Evolutionary conservation across 2,329 filamentous ascomycete species (phyloP).

Genomic region (Alternaria burnsii): DNA sequence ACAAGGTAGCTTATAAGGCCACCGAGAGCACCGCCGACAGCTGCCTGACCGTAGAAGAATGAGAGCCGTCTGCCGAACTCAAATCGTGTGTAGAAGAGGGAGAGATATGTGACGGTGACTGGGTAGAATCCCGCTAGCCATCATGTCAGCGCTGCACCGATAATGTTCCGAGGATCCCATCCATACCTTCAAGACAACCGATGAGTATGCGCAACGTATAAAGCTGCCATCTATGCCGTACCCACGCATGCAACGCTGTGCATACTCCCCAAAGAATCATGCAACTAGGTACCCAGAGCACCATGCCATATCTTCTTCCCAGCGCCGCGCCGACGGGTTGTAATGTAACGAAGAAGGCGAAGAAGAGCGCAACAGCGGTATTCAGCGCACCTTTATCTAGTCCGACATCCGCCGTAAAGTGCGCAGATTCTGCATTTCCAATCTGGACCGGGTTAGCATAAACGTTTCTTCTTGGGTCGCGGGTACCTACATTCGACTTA

Average conservation of each 20-base stretch:
- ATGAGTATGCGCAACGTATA: conserved; percentile 57
- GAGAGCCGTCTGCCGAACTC: conserved; percentile 64
- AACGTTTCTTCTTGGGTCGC: not conserved
- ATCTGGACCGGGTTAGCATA: conserved; percentile 42
- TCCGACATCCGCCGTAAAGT: conserved; percentile 66
- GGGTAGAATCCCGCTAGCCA: conserved; percentile 66
- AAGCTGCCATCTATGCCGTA: conserved; percentile 58
- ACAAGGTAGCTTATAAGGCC: conserved; percentile 62
- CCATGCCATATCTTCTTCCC: conserved; percentile 64
- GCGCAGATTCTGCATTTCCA: conserved; percentile 65
- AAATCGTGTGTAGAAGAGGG: conserved; percentile 66
- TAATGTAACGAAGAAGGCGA: conserved; percentile 65
- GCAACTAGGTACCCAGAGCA: conserved; percentile 64
- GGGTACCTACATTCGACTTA: conserved; percentile 55
- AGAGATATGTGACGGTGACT: conserved; percentile 66
- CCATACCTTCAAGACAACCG: conserved; percentile 56
- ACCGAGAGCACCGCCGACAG: conserved; percentile 65
- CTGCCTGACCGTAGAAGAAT: conserved; percentile 66
- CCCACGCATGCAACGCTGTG: conserved; percentile 59
- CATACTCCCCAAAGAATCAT: conserved; percentile 64
- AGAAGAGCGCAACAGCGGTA: conserved; percentile 65
- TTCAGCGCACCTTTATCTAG: conserved; percentile 63
- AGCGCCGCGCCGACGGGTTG: conserved; percentile 67
- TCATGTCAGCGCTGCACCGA: conserved; percentile 25
- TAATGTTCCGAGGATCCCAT: not conserved